phyloP scores from a whole-genome alignment of 306 rosid species.

The Parietaria judaica region DNA sequence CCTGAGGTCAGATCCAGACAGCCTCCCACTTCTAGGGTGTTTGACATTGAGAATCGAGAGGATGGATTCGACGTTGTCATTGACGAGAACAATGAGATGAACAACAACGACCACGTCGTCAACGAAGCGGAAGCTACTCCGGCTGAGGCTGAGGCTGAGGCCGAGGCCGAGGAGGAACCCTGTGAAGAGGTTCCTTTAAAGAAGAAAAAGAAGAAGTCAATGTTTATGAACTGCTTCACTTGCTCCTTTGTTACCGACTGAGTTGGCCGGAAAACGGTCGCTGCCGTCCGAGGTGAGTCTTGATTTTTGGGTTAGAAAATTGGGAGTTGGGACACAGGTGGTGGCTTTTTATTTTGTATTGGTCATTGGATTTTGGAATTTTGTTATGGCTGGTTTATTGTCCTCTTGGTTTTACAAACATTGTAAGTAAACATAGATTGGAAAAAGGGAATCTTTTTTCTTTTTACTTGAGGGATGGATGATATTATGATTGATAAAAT shows the following conservation, averaged over 20 bases:
- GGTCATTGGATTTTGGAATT: background rate
- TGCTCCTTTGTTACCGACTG: constrained; percentile 13
- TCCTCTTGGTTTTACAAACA: background rate
- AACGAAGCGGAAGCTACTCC: background rate
- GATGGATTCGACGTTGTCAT: background rate
- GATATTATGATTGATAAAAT: no score
- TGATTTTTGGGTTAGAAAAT: background rate
- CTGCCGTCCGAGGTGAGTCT: constrained; percentile 1
- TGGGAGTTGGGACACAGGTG: background rate
- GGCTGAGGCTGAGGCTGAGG: background rate
- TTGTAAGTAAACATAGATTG: background rate
- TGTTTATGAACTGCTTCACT: constrained; percentile 15
- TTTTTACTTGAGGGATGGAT: no score
- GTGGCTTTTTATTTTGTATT: background rate
- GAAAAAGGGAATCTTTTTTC: background rate
- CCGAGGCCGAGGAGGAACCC: background rate
- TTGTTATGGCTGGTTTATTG: background rate
- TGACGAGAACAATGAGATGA: background rate
- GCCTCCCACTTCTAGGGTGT: background rate
- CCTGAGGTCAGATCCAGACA: background rate
- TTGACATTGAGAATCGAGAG: background rate
- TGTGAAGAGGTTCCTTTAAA: background rate
- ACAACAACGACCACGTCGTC: background rate
- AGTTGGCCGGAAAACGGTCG: constrained; percentile 1
- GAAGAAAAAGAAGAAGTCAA: background rate